A percentile compares a stretch with the other conserved stretches of the same genome.
phyloP scores from a whole-genome alignment of 2,329 filamentous ascomycete genomes.

The Aspergillus sergii region DNA sequence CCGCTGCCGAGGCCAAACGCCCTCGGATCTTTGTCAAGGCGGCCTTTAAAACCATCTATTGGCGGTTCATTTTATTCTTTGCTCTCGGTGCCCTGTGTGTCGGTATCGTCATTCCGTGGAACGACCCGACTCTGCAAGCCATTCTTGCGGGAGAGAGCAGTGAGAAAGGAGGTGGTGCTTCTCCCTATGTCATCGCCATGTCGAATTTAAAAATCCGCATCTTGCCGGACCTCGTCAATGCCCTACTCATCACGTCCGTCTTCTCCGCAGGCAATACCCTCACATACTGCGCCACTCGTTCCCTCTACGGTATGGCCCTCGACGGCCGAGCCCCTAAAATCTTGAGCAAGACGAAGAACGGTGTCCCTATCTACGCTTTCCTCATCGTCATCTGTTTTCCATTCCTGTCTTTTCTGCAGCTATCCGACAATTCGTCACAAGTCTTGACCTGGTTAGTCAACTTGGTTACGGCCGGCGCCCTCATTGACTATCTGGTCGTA shows the following conservation, averaged over 20 bases:
- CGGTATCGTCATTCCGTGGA: slow-evolving; percentile 68
- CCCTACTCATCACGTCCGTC: slow-evolving; percentile 66
- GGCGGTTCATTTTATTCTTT: slow-evolving; percentile 72
- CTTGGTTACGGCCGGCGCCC: slow-evolving; percentile 13
- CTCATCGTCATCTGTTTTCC: slow-evolving; percentile 64
- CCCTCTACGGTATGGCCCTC: slow-evolving; percentile 64
- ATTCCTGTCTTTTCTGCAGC: slow-evolving; percentile 70
- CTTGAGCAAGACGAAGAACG: slow-evolving; percentile 53
- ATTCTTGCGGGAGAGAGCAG: not conserved
- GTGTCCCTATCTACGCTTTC: slow-evolving; percentile 70
- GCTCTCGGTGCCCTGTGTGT: slow-evolving; percentile 69
- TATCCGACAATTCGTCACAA: slow-evolving; percentile 54
- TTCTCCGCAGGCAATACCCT: slow-evolving; percentile 66
- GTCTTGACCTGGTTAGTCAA: slow-evolving; percentile 22
- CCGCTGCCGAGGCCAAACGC: slow-evolving; percentile 69
- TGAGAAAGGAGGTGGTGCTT: slow-evolving; percentile 29
- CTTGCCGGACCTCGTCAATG: slow-evolving; percentile 69
- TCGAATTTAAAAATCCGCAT: slow-evolving; percentile 61
- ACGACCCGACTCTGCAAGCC: slow-evolving; percentile 58
- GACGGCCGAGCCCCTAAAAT: slow-evolving; percentile 61
- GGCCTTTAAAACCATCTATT: slow-evolving; percentile 74
- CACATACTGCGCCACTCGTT: slow-evolving; percentile 66
- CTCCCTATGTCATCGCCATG: slow-evolving; percentile 68
- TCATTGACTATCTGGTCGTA: slow-evolving; percentile 54
- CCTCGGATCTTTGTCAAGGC: slow-evolving; percentile 67